Percentiles rank a stretch among this genome's conserved stretches.
These are phyloP conservation scores for Globisporangium radiosum DNA, from an alignment of 352 stramenopile species.

Conservation along the genomic window DNA sequence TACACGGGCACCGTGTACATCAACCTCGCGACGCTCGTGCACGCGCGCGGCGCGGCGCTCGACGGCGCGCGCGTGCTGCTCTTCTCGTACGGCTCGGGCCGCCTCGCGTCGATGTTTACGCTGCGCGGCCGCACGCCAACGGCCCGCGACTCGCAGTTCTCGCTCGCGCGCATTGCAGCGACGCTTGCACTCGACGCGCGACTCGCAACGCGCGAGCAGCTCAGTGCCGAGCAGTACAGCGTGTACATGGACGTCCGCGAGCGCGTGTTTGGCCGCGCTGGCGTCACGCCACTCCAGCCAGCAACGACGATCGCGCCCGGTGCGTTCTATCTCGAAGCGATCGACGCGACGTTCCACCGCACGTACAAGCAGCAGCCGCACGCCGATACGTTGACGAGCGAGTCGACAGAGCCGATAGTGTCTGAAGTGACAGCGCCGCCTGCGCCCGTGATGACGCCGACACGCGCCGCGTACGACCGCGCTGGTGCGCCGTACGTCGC, in stretches of 20 bases:
- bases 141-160: slow-evolving; percentile 52
- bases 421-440: slow-evolving; percentile 16
- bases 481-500: slow-evolving; percentile 81
- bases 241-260: slow-evolving; percentile 89
- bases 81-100: slow-evolving; percentile 97
- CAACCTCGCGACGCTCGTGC: slow-evolving; percentile 91
- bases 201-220: slow-evolving; percentile 74
- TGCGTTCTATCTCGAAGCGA: slow-evolving; percentile 90
- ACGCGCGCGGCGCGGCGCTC: slow-evolving; percentile 37
- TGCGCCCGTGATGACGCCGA: slow-evolving; percentile 4
- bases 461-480: slow-evolving; percentile 37
- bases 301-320: slow-evolving; percentile 59
- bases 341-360: slow-evolving; percentile 86
- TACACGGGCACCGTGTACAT: slow-evolving; percentile 97
- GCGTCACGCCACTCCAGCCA: slow-evolving; percentile 66
- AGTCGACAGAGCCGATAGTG: slow-evolving; percentile 20
- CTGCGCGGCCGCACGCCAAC: slow-evolving; percentile 34
- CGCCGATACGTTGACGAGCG: slow-evolving; percentile 4
- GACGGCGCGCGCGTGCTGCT: slow-evolving; percentile 81
- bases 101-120: slow-evolving; percentile 94
- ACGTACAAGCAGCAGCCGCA: slow-evolving; percentile 67
- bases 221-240: slow-evolving; percentile 88
- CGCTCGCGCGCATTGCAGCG: slow-evolving; percentile 82
- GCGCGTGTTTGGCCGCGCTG: slow-evolving; percentile 62
- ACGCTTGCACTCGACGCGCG: slow-evolving; percentile 77